Percentiles rank a stretch among this genome's conserved stretches.
Conservation (phyloP, 108 stramenopile species). For the Cyclotella cryptica region DNA sequence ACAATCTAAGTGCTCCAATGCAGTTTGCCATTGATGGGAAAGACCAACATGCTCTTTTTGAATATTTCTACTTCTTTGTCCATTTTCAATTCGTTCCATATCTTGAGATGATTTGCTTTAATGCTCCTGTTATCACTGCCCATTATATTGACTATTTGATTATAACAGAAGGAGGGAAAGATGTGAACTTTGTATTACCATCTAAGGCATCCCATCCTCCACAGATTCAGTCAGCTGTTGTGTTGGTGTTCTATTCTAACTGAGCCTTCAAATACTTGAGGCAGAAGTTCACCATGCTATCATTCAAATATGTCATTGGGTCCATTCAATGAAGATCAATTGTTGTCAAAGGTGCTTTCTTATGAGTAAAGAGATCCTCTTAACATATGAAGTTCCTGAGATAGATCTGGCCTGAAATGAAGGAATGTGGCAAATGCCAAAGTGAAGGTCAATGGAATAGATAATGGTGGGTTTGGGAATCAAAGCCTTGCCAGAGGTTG, state of each 20-base stretch:
- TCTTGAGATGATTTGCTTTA: conserved; percentile 16
- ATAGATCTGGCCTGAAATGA: conserved; percentile 28
- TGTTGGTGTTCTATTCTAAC: not conserved
- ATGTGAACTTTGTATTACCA: conserved; percentile 35
- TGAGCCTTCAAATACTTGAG: conserved; percentile 31
- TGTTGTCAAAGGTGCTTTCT: conserved; percentile 27
- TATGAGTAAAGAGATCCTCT: conserved; percentile 31
- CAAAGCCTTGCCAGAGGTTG: not conserved
- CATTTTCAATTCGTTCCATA: conserved; percentile 55
- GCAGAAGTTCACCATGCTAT: conserved; percentile 54
- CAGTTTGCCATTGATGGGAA: conserved; percentile 60
- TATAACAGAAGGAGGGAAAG: conserved; percentile 45
- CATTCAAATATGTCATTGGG: conserved; percentile 53
- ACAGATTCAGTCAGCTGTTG: not conserved
- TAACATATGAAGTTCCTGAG: conserved; percentile 26
- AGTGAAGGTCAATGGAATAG: conserved; percentile 37
- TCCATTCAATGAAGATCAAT: conserved; percentile 42
- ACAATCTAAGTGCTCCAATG: conserved; percentile 64
- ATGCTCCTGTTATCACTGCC: conserved; percentile 25
- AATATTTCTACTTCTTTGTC: conserved; percentile 68
- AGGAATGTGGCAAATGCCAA: conserved; percentile 40
- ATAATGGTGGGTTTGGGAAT: conserved; percentile 37
- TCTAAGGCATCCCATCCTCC: conserved; percentile 39
- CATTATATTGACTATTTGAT: conserved; percentile 29
- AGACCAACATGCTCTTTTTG: conserved; percentile 56